Evolutionary conservation across 306 rosid genomes (phyloP).

Genomic region (Medicago ruthenica): DNA sequence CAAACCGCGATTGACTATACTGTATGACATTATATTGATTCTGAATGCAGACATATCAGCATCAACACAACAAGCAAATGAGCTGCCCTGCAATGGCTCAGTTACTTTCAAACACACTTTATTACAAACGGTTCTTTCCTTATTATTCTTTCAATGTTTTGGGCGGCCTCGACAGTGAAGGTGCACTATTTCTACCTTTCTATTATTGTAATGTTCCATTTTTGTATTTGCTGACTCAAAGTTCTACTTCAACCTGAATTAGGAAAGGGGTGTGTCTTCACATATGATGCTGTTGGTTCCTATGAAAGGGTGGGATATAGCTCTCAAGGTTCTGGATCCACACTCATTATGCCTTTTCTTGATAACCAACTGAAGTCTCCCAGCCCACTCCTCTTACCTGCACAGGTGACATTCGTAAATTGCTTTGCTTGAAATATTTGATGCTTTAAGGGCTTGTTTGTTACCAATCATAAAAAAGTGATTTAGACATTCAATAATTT

Average conservation of each 20-base stretch:
- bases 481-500: no score
- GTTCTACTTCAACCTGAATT: conserved; percentile 25
- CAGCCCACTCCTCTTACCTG: conserved; percentile 7
- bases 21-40: background rate
- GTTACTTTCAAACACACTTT: conserved; percentile 12
- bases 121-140: conserved; percentile 58
- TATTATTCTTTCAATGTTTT: conserved; percentile 93
- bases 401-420: conserved; percentile 1
- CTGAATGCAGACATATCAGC: conserved; percentile 9
- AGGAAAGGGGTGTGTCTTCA: conserved; percentile 99
- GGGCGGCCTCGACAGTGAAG: conserved; percentile 97
- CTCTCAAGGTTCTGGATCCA: conserved; percentile 90
- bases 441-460: background rate
- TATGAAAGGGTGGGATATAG: conserved; percentile 98
- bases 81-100: conserved; percentile 17
- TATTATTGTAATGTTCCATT: conserved; percentile 30
- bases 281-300: conserved; percentile 99
- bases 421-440: background rate
- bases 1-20: background rate
- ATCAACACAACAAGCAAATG: conserved; percentile 18
- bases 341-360: conserved; percentile 7
- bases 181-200: conserved; percentile 52
- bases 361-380: conserved; percentile 18
- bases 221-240: conserved; percentile 10
- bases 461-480: no score